Evolutionary conservation across 1,284 basidiomycete species (phyloP), one percentile per base, ranked within the genome.

Genomic region (Rhodotorula sp.): DNA sequence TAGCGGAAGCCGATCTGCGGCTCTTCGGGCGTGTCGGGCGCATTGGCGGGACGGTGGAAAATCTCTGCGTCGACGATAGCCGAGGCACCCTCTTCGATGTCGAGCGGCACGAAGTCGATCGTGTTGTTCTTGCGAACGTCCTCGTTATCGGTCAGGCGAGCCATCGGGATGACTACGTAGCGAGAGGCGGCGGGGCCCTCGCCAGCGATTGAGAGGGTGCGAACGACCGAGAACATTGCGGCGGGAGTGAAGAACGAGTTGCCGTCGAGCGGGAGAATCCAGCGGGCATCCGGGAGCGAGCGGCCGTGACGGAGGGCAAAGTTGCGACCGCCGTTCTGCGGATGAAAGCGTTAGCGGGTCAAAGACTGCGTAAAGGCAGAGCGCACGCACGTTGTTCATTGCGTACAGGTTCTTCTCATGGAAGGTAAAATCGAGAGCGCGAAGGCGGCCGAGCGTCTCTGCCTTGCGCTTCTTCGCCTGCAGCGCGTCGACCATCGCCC

Each of bases 321-420:
- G 59, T 79, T 79, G 44, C 78, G 76, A 9, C 78, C 78, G 47
- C 78, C 78, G 59, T 79, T 79, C 78, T 79, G 63, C 11, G 19
- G 11, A 49, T 44, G 13, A 34, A n/a, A 39, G 30, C 4, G 27
- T 20, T 15, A 49, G 27, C 61, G 52, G 29, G 17, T 1, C 22
- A 20, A 4, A 15, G 47, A 6, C 20, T 29, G 2, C 22, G 19
- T 7, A 10, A 9, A 29, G 54, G 11, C 7, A 55, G 39, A 52
- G 48, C 4, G 64, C 1, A 73, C 78, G 66, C 54, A 78, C 78
- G 57, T 79, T 79, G 68, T 79, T 79, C 74, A 79, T 79, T 13
- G 78, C 78, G 68, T 79, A 79, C 15, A 79, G 70, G 61, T 79
- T 79, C 72, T 79, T 79, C 59, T 76, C 74, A 65, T 79, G 78